phyloP scores from a whole-genome alignment of 2,329 filamentous ascomycete genomes.

The Sclerotinia subarctica region DNA sequence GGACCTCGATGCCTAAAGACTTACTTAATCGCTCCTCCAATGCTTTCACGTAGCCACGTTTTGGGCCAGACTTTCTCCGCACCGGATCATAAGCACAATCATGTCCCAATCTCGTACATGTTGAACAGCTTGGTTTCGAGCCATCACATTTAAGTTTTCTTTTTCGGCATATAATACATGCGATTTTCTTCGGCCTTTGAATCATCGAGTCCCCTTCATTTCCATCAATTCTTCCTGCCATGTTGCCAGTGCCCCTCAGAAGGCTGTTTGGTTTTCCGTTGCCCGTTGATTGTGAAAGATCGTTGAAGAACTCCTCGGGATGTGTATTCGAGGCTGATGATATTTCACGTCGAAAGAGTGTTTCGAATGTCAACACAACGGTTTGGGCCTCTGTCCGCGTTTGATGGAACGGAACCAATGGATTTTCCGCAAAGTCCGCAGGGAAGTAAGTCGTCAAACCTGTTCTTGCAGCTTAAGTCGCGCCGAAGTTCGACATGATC shows the following conservation, averaged over 20 bases:
- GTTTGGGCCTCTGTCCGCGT: neutral
- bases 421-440: slow-evolving; percentile 12
- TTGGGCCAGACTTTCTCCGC: slow-evolving; percentile 68
- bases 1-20: slow-evolving; percentile 41
- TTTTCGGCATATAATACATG: slow-evolving; percentile 90
- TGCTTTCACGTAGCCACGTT: slow-evolving; percentile 66
- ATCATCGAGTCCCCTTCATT: slow-evolving; percentile 51
- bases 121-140: slow-evolving; percentile 62
- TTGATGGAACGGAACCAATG: neutral
- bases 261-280: slow-evolving; percentile 36
- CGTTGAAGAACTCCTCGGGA: slow-evolving; percentile 54
- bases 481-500: neutral
- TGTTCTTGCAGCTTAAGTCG: neutral
- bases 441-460: neutral
- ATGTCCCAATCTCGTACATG: slow-evolving; percentile 62
- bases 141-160: slow-evolving; percentile 78
- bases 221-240: slow-evolving; percentile 42
- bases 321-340: slow-evolving; percentile 38
- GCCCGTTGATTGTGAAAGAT: slow-evolving; percentile 45
- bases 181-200: slow-evolving; percentile 85
- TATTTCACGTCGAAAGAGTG: slow-evolving; percentile 28
- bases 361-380: neutral
- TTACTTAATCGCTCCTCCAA: slow-evolving; percentile 87
- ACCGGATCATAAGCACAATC: slow-evolving; percentile 67
- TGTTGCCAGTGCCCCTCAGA: slow-evolving; percentile 34